Percentiles rank a stretch among this genome's conserved stretches.
Conservation (phyloP, 2,329 filamentous ascomycete species). For the Diplodia corticola region DNA sequence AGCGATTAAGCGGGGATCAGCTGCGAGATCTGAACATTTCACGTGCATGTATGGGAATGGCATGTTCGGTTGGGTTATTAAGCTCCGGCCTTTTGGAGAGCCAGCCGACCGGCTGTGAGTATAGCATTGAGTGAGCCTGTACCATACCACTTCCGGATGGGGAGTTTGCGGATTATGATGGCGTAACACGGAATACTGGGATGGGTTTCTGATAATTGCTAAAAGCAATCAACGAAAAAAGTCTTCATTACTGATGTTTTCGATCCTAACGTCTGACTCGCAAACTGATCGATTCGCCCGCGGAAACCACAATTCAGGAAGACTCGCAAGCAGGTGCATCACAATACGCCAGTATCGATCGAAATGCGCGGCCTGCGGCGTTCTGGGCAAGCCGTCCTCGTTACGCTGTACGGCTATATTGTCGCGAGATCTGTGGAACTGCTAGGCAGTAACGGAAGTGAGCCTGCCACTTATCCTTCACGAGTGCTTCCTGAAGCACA, state of each 20-base stretch:
- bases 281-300: not conserved
- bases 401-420: not conserved
- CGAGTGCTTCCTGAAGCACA: not conserved
- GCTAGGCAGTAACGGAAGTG: not conserved
- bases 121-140: conserved; percentile 22
- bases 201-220: conserved; percentile 21
- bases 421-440: not conserved
- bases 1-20: conserved; percentile 8
- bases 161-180: conserved; percentile 24
- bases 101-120: conserved; percentile 1
- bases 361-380: not conserved
- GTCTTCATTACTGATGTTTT: not conserved
- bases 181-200: conserved; percentile 23
- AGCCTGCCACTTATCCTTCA: not conserved
- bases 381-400: not conserved
- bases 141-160: conserved; percentile 23
- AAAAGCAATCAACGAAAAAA: conserved; percentile 21
- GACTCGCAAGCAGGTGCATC: not conserved
- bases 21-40: conserved; percentile 3
- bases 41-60: conserved; percentile 1
- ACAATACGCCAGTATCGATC: not conserved
- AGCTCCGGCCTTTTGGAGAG: conserved; percentile 8
- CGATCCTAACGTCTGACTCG: not conserved
- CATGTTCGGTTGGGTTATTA: not conserved
- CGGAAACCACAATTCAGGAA: not conserved